Percentiles rank a stretch among this genome's conserved stretches.
phyloP scores from a whole-genome alignment of 352 stramenopile species.

The Phytopythium mirpurense region DNA sequence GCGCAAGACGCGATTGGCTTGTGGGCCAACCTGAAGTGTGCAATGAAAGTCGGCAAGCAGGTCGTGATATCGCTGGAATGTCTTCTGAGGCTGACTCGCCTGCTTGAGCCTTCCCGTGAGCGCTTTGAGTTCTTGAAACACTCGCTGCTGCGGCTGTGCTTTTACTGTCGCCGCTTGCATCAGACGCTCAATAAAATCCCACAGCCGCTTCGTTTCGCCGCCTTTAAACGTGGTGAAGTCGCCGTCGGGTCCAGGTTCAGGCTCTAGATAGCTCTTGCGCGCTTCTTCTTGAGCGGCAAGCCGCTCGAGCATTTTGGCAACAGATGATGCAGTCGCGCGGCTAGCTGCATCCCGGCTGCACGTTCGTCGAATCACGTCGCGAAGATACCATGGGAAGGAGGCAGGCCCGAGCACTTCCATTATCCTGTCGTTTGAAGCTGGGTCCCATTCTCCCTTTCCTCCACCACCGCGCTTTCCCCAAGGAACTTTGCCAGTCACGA shows the following conservation, averaged over 20 bases:
- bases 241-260: background rate
- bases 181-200: background rate
- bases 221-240: background rate
- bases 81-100: background rate
- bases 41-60: background rate
- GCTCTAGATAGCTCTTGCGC: background rate
- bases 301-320: background rate
- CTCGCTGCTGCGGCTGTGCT: background rate
- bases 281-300: background rate
- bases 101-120: background rate
- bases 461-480: too few relatives aligned
- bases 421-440: background rate
- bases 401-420: background rate
- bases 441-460: background rate
- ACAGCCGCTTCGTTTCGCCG: background rate
- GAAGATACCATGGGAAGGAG: background rate
- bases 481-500: constrained; percentile 17
- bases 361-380: background rate
- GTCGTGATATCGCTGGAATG: background rate
- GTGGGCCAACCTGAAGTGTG: background rate
- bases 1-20: background rate
- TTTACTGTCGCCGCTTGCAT: background rate
- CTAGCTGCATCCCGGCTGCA: background rate
- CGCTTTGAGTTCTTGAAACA: background rate
- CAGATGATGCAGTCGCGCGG: background rate